Percentiles rank a stretch among this genome's conserved stretches.
phyloP scores from a whole-genome alignment of 306 rosid species.

The Lupinus albus region DNA sequence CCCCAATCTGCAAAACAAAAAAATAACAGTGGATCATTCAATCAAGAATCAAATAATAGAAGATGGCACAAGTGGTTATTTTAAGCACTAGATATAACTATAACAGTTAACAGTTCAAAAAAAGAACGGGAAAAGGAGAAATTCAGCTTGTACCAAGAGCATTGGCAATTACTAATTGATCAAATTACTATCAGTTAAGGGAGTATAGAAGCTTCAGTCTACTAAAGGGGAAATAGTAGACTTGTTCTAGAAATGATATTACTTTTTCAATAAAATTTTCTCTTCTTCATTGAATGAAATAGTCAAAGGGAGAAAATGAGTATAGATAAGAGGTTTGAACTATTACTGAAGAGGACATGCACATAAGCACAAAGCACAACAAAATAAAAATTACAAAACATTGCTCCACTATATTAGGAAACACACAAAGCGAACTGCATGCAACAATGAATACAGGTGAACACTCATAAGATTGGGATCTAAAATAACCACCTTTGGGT shows the following conservation, averaged over 20 bases:
- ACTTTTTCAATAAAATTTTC: neutral
- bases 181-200: slow-evolving; percentile 6
- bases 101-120: neutral
- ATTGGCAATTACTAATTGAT: neutral
- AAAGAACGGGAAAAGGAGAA: neutral
- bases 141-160: neutral
- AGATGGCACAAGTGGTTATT: slow-evolving; percentile 1
- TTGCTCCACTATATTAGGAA: neutral
- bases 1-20: slow-evolving; percentile 93
- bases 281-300: neutral
- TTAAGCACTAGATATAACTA: slow-evolving; percentile 13
- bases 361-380: slow-evolving; percentile 18
- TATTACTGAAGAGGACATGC: slow-evolving; percentile 1
- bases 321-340: neutral
- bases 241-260: slow-evolving; percentile 1
- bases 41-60: slow-evolving; percentile 28
- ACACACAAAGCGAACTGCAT: slow-evolving; percentile 14
- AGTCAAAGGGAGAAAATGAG: slow-evolving; percentile 14
- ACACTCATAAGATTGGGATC: slow-evolving; percentile 31
- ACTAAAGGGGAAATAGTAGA: neutral
- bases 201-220: neutral
- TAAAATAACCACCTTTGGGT: slow-evolving; percentile 78
- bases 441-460: slow-evolving; percentile 22
- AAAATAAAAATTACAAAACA: slow-evolving; percentile 9
- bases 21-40: slow-evolving; percentile 5